These are phyloP conservation scores for Cryphonectria parasitica DNA, from an alignment of 2,329 filamentous ascomycete species.

Conservation along the genomic window DNA sequence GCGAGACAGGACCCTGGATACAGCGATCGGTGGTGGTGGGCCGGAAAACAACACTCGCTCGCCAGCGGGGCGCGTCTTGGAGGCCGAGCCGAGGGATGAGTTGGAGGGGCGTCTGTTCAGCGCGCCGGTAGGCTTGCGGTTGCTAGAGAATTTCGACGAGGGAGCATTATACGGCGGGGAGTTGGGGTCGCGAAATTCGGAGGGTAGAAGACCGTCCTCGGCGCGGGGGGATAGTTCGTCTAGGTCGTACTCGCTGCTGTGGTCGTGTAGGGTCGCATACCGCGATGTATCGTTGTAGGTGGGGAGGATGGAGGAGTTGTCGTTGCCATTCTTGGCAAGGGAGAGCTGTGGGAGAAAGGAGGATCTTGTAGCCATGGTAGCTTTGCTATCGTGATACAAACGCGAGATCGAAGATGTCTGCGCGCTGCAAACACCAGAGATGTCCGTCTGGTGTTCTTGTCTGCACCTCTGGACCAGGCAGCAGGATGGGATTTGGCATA, in stretches of 20 bases:
- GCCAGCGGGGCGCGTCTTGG: conserved; percentile 39
- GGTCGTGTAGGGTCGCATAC: conserved; percentile 34
- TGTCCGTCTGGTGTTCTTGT: neutral
- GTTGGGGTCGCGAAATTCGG: conserved; percentile 25
- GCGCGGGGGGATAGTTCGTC: conserved; percentile 39
- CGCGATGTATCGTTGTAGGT: conserved; percentile 33
- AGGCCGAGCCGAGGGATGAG: conserved; percentile 26
- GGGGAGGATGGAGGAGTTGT: conserved; percentile 35
- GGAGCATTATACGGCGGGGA: conserved; percentile 3
- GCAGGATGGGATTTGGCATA: neutral
- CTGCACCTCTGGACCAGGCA: neutral
- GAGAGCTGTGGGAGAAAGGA: conserved; percentile 39
- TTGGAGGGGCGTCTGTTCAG: conserved; percentile 29
- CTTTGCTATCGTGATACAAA: neutral
- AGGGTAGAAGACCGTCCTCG: conserved; percentile 33
- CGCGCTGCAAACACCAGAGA: neutral
- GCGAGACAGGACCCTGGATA: conserved; percentile 44
- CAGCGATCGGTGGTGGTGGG: conserved; percentile 55
- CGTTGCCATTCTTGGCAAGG: conserved; percentile 30
- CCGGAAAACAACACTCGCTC: conserved; percentile 48
- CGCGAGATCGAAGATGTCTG: neutral
- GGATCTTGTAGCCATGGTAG: conserved; percentile 35
- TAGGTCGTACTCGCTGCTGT: conserved; percentile 41
- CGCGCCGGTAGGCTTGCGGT: conserved; percentile 25
- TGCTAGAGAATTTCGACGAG: conserved; percentile 21